Evolutionary conservation across 192 early-diverging fungal genomes (phyloP).

Genomic region (Mortierella hygrophila): DNA sequence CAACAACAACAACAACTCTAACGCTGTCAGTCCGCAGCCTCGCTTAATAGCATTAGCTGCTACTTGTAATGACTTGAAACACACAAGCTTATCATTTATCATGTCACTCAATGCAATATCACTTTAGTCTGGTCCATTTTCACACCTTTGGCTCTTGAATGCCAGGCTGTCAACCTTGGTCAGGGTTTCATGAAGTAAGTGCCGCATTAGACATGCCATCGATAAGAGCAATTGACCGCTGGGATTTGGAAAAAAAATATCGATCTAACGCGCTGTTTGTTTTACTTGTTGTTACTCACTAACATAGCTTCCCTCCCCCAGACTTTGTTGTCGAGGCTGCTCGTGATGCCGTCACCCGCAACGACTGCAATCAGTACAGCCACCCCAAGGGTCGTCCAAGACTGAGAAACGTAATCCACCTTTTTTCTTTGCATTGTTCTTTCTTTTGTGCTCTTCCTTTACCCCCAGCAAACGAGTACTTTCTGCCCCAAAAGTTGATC

Average conservation of each 20-base stretch:
- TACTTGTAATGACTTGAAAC: background rate
- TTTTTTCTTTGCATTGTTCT: background rate
- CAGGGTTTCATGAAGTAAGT: constrained; percentile 86
- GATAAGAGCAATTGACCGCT: constrained; percentile 2
- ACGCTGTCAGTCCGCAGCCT: background rate
- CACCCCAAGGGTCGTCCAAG: constrained; percentile 75
- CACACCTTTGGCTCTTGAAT: constrained; percentile 85
- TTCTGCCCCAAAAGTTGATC: background rate
- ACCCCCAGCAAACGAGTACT: background rate
- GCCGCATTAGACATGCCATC: background rate
- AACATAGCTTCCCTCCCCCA: constrained; percentile 84
- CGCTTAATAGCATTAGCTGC: background rate
- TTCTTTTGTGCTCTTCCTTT: background rate
- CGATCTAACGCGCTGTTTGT: background rate
- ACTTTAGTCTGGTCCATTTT: constrained; percentile 84
- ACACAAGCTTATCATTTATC: background rate
- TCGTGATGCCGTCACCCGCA: constrained; percentile 69
- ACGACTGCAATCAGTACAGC: constrained; percentile 90
- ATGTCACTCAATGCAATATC: too few species aligned
- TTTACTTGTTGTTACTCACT: background rate
- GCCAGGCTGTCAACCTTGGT: constrained; percentile 93
- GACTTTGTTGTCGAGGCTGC: constrained; percentile 88
- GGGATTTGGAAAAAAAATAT: background rate
- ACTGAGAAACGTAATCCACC: constrained; percentile 59
- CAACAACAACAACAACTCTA: background rate